These are phyloP conservation scores for Santalum album DNA, from an alignment of 164 flowering plant genomes.

Conservation along the genomic window DNA sequence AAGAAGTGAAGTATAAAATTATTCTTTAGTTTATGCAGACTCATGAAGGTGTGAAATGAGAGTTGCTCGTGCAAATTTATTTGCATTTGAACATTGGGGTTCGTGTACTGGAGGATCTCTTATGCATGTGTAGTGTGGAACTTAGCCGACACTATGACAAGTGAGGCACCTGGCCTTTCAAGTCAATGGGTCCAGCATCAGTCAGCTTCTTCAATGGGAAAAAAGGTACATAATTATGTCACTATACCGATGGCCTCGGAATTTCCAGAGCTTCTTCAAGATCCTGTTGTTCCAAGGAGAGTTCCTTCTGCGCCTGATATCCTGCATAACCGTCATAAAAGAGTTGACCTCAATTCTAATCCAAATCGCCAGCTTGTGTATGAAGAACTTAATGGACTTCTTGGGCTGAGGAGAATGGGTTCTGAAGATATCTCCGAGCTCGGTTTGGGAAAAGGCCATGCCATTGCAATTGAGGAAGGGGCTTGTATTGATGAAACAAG, in stretches of 20 bases:
- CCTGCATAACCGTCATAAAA: neutral
- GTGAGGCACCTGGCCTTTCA: neutral
- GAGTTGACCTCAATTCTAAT: neutral
- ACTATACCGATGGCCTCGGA: neutral
- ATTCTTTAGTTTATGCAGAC: too few relatives aligned
- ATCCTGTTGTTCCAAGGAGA: too few relatives aligned
- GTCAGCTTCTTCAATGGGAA: neutral
- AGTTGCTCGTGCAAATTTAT: too few relatives aligned
- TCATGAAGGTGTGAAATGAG: too few relatives aligned
- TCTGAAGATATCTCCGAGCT: constrained; percentile 25
- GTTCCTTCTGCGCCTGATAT: neutral
- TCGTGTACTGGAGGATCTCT: too few relatives aligned
- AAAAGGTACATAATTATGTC: neutral
- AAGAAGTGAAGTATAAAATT: too few relatives aligned
- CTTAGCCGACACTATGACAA: too few relatives aligned
- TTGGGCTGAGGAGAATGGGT: constrained; percentile 22
- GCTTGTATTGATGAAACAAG: constrained; percentile 10
- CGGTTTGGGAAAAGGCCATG: constrained; percentile 15
- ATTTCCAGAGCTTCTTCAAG: too few relatives aligned
- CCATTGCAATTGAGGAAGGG: constrained; percentile 17
- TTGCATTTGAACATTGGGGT: too few relatives aligned
- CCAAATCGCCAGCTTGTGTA: neutral
- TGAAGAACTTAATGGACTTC: neutral
- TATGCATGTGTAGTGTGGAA: too few relatives aligned
- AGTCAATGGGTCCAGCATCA: neutral